These are phyloP conservation scores for Thecaphora thlaspeos DNA, from an alignment of 1,284 basidiomycete genomes.

Conservation along the genomic window DNA sequence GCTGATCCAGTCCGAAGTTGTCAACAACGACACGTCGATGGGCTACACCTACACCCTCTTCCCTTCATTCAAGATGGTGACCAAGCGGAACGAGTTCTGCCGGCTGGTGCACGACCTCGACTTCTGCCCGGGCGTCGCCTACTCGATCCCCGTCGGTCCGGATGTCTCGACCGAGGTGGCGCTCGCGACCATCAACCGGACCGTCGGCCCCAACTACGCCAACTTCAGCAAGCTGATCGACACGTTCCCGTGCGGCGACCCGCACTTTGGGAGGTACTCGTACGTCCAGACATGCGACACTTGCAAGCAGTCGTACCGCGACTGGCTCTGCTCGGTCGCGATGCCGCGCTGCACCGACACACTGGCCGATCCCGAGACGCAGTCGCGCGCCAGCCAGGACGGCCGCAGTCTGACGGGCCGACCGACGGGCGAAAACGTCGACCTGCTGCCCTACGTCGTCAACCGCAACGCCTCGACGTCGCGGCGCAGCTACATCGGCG, in stretches of 20 bases:
- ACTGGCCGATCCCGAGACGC: constrained; percentile 20
- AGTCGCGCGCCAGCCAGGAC: constrained; percentile 42
- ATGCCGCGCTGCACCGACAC: constrained; percentile 59
- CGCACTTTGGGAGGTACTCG: constrained; percentile 57
- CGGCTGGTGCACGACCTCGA: constrained; percentile 56
- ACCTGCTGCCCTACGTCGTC: constrained; percentile 51
- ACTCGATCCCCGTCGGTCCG: constrained; percentile 58
- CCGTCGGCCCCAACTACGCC: constrained; percentile 51
- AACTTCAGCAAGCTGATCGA: constrained; percentile 58
- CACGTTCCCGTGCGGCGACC: constrained; percentile 58
- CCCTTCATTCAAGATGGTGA: constrained; percentile 54
- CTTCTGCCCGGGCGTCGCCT: constrained; percentile 60
- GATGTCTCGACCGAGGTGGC: constrained; percentile 44
- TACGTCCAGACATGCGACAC: constrained; percentile 57
- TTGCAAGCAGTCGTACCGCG: constrained; percentile 57
- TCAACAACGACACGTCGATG: constrained; percentile 18
- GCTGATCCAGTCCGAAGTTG: constrained; percentile 46
- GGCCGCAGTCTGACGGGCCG: constrained; percentile 40
- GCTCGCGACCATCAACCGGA: constrained; percentile 48
- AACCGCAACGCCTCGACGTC: constrained; percentile 42
- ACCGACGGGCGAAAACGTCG: constrained; percentile 35
- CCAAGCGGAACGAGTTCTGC: constrained; percentile 55
- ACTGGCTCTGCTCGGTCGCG: constrained; percentile 59
- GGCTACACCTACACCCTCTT: constrained; percentile 29
- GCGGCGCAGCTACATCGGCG: constrained; percentile 47